Evolutionary conservation across 371 early-diverging fungal species (phyloP).

Genomic region (Syncephalastrum contaminatum): DNA sequence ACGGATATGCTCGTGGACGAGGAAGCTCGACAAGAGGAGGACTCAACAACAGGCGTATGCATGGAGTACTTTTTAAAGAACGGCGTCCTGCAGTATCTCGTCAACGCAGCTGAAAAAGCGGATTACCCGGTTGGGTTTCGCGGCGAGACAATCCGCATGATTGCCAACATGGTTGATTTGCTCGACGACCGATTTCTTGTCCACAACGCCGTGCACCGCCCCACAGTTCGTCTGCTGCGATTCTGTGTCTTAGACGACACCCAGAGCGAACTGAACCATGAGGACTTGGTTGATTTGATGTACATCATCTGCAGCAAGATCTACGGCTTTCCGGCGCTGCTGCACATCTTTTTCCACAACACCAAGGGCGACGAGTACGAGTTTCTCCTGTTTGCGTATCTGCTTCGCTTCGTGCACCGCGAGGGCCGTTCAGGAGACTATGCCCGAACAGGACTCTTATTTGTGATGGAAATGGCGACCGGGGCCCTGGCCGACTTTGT

Average conservation of each 20-base stretch:
- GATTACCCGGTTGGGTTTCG: constrained; percentile 89
- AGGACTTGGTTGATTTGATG: constrained; percentile 85
- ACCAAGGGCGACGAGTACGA: constrained; percentile 67
- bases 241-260: constrained; percentile 63
- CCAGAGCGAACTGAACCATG: constrained; percentile 70
- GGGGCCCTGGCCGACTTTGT: constrained; percentile 79
- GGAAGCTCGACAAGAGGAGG: constrained; percentile 71
- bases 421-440: constrained; percentile 89
- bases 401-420: constrained; percentile 82
- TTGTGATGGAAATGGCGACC: constrained; percentile 83
- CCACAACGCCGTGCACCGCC: constrained; percentile 87
- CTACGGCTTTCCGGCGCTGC: constrained; percentile 82
- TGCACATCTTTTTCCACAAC: constrained; percentile 90
- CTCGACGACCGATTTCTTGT: constrained; percentile 87
- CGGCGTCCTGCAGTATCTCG: constrained; percentile 76
- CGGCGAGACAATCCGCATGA: constrained; percentile 77
- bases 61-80: constrained; percentile 91
- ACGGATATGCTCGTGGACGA: constrained; percentile 91
- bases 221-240: constrained; percentile 76
- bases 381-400: constrained; percentile 84
- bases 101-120: constrained; percentile 69
- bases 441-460: constrained; percentile 86
- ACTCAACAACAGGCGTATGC: constrained; percentile 79
- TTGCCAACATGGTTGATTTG: constrained; percentile 82
- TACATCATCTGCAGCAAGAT: constrained; percentile 90